phyloP scores from a whole-genome alignment of 768 basidiomycete genomes.

The Albatrellus ellisii region DNA sequence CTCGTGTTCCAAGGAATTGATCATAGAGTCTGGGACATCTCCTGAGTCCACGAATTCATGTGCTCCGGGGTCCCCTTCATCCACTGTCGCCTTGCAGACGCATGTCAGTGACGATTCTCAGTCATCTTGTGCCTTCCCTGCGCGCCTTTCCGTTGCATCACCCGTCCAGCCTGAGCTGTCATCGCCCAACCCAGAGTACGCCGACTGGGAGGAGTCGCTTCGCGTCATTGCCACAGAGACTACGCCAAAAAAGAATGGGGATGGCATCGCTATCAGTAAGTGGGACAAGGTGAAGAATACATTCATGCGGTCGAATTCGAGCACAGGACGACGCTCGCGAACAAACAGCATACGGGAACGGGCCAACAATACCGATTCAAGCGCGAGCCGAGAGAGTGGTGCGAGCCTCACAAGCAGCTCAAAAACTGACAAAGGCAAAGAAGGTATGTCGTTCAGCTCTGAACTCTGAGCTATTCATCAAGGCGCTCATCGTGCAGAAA shows the following conservation, averaged over 20 bases:
- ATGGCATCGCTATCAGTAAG: conserved; percentile 27
- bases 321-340: conserved; percentile 61
- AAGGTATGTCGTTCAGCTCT: neutral
- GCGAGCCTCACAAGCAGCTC: conserved; percentile 10
- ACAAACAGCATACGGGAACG: conserved; percentile 63
- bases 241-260: conserved; percentile 42
- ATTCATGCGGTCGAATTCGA: conserved; percentile 52
- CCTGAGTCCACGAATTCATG: conserved; percentile 33
- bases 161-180: conserved; percentile 51
- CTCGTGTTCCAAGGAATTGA: conserved; percentile 43
- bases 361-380: conserved; percentile 46
- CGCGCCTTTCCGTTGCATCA: conserved; percentile 47
- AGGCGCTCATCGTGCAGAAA: neutral
- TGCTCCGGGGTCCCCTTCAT: conserved; percentile 36
- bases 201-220: conserved; percentile 19
- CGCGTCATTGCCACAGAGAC: conserved; percentile 16
- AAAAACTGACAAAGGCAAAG: too few relatives aligned
- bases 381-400: conserved; percentile 16
- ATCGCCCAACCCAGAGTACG: conserved; percentile 12
- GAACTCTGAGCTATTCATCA: neutral
- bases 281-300: conserved; percentile 69
- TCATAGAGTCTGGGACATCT: conserved; percentile 49
- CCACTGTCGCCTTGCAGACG: conserved; percentile 30
- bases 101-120: conserved; percentile 30
- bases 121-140: conserved; percentile 41